Evolutionary conservation across 1,284 basidiomycete species (phyloP), one percentile per base, ranked within the genome.

Genomic region (Cystobasidium sp.): DNA sequence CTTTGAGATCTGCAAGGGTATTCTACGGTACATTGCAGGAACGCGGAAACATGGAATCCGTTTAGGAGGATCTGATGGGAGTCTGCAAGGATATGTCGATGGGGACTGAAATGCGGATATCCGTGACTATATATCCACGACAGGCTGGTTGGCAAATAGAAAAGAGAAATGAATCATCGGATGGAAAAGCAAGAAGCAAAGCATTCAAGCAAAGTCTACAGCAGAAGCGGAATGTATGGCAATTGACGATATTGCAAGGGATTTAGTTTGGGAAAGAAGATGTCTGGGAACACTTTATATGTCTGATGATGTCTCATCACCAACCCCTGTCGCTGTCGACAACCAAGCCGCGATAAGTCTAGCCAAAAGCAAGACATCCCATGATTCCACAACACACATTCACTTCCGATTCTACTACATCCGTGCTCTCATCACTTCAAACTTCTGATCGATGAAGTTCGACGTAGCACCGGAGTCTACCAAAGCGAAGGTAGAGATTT

Each of bases 21-120:
- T 86, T 6, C 78, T 86, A 0, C 80, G 80, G 0, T 87, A 87
- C 76, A 81, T 87, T 1, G 81, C 83, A n/a, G 83, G 90, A 81
- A 92, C 85, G 0, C 58, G 76, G 6, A 55, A 80, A 16, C 63
- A 82, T 12, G 77, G 78, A 47, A 80, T 85, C 20, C 64, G 68
- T 2, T 76, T 75, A 46, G 62, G 62, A n/a, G 66, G 63, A 22
- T 53, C 69, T 6, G 66, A 75, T 5, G 74, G 65, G 8, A 16
- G 24, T 5, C 78, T 86, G 0, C 18, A 79, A 9, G 85, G 83
- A 0, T 87, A 81, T 76, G 80, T 82, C 0, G 85, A 87, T 76
- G 82, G 85, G 0, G 83, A 85, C 70, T 84, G 79, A 77, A 85
- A 80, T 22, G 80, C 81, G 43, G 81, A 81, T 52, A 64, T 75